Evolutionary conservation across 75 land plant species (phyloP).

Genomic region (Pinus taeda): DNA sequence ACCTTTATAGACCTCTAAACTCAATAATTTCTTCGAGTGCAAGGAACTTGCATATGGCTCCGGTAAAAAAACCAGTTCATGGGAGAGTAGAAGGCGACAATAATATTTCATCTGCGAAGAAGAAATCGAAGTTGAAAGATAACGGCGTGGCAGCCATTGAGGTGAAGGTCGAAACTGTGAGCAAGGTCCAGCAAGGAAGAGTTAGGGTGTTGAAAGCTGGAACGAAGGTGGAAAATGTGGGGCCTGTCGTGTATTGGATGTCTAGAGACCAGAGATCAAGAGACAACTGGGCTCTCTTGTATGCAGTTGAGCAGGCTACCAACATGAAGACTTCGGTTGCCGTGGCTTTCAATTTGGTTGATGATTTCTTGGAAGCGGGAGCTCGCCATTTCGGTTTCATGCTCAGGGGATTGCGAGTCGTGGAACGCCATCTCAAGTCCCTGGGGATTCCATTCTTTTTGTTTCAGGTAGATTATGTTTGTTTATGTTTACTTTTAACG

Average conservation of each 20-base stretch:
- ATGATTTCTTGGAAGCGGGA: conserved; percentile 70
- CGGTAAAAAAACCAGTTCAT: neutral
- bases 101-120: neutral
- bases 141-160: neutral
- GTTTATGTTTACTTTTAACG: neutral
- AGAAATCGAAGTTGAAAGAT: neutral
- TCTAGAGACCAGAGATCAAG: conserved; percentile 81
- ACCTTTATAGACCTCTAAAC: neutral
- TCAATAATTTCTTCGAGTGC: too few relatives aligned
- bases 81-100: neutral
- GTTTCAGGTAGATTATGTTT: conserved; percentile 35
- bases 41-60: neutral
- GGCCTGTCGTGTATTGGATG: conserved; percentile 97
- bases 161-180: neutral
- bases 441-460: conserved; percentile 73
- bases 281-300: conserved; percentile 95
- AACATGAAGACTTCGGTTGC: conserved; percentile 50
- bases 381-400: conserved; percentile 92
- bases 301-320: conserved; percentile 78
- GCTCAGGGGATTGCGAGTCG: conserved; percentile 70
- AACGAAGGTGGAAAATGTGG: neutral
- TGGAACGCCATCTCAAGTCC: conserved; percentile 32
- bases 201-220: conserved; percentile 44
- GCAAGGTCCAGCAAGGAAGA: conserved; percentile 44
- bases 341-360: conserved; percentile 72